Evolutionary conservation across 2,329 filamentous ascomycete species (phyloP), one percentile per base, ranked within the genome.

Genomic region (Amylocarpus encephaloides): DNA sequence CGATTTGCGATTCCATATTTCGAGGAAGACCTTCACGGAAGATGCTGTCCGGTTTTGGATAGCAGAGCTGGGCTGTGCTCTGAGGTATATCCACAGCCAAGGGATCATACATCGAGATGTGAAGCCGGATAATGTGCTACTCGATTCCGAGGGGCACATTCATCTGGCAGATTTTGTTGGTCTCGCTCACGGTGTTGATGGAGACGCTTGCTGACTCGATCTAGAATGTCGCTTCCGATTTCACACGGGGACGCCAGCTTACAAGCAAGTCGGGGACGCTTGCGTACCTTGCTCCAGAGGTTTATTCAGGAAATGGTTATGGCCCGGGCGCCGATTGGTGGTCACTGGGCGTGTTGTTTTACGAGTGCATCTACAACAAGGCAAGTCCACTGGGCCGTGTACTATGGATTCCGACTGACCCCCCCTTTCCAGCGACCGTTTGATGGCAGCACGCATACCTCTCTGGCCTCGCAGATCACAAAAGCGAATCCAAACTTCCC

Each of bases 351-450:
- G 93, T 98, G 41, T 79, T 95, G n/a, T 97, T 97, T 68, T 98
- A 96, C 69, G 93, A 98, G 69, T 97, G 93, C 77, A 96, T 98
- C 58, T 98, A 97, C 73, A 95, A 94, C 73, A 97, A 94, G 84
- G 89, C 90, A 70, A 46, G 76, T 66, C 46, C 40, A 15, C 11
- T 16, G 29, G 3, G 22, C 6, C 13, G 15, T 13, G 35, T 33
- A 18, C 39, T 5, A 10, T 35, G 15, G 13, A 16, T 12, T 32
- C 16, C 30, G n/a, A 30, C 30, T 15, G 19, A 51, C 55, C 15
- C 56, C 56, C 34, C 16, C 26, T 42, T 30, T 53, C 5, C 51
- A 95, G 88, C 82, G 93, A 62, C 93, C 93, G 18, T 98, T 97
- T 59, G 90, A 96, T 64, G 92, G 89, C 47, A 88, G 84, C 60